phyloP scores from a whole-genome alignment of 202 grass and related monocot species.

The Panicum hallii region DNA sequence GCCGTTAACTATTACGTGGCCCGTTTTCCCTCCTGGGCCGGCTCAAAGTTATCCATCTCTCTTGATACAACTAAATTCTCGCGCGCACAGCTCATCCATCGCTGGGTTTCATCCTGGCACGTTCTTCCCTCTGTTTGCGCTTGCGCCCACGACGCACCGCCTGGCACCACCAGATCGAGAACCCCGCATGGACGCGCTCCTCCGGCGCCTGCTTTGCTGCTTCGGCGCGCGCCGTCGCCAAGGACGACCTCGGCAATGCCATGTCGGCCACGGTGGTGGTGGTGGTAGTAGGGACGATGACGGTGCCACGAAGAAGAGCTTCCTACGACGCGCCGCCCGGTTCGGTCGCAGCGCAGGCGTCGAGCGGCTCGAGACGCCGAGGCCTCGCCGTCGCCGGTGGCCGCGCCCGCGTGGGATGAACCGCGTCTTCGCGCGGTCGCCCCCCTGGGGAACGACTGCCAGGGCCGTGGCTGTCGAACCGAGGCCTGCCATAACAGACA shows the following conservation, averaged over 20 bases:
- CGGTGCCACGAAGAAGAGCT: neutral
- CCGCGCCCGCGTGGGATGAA: conserved; percentile 32
- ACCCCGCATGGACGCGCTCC: conserved; percentile 30
- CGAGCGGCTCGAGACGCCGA: neutral
- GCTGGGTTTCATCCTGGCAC: no score
- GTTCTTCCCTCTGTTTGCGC: no score
- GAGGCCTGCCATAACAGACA: neutral
- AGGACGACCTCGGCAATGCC: neutral
- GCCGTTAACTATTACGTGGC: no score
- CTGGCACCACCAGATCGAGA: neutral
- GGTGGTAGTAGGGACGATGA: neutral
- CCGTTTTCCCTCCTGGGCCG: no score
- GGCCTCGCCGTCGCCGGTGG: conserved; percentile 18
- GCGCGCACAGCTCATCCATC: no score
- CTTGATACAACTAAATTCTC: no score
- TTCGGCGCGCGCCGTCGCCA: conserved; percentile 18
- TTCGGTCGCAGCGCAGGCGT: neutral
- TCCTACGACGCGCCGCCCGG: neutral
- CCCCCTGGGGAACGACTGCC: neutral
- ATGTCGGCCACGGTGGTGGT: neutral
- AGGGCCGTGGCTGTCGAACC: conserved; percentile 37
- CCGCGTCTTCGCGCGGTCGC: conserved; percentile 28
- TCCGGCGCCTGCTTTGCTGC: conserved; percentile 42
- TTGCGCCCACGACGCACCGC: neutral
- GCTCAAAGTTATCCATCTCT: no score